phyloP scores from a whole-genome alignment of 192 early-diverging fungal species.

The Entomortierella parvispora region DNA sequence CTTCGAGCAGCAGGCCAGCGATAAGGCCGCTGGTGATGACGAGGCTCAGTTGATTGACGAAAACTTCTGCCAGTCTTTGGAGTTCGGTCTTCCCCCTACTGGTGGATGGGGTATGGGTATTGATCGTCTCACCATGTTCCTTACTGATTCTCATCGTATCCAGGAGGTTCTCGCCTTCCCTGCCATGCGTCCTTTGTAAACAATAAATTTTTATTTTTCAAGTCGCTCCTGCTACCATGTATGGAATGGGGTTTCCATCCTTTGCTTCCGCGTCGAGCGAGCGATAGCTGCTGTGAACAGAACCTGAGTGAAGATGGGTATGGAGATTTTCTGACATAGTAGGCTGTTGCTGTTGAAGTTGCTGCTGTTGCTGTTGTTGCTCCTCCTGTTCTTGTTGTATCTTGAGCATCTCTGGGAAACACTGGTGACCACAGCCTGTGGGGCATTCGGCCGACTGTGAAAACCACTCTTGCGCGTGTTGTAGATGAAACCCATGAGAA shows the following conservation, averaged over 20 bases:
- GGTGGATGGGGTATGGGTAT: conserved; percentile 95
- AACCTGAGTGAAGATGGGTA: no score
- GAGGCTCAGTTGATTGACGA: conserved; percentile 99
- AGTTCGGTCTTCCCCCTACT: conserved; percentile 98
- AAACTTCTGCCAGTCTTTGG: conserved; percentile 95
- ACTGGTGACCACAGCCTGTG: conserved; percentile 80
- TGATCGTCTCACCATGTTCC: conserved; percentile 98
- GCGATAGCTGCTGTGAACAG: no score
- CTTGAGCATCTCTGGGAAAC: conserved; percentile 58
- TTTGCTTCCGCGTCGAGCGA: no score
- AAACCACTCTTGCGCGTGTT: conserved; percentile 80
- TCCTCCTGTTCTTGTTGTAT: conserved; percentile 43
- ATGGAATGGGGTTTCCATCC: no score
- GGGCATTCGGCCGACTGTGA: conserved; percentile 67
- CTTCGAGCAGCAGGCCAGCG: conserved; percentile 96
- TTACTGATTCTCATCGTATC: conserved; percentile 98
- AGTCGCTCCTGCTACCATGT: no score
- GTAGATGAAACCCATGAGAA: conserved; percentile 82
- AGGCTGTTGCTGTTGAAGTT: conserved; percentile 14
- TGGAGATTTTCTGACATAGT: background rate
- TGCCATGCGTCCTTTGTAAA: conserved; percentile 35
- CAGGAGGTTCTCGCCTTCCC: conserved; percentile 79
- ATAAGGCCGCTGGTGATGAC: conserved; percentile 98
- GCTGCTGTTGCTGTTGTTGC: conserved; percentile 14
- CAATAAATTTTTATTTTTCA: background rate